Base-by-base conservation (phyloP, 495 filamentous ascomycete genomes). In the Aspergillus olivimuriae region DNA sequence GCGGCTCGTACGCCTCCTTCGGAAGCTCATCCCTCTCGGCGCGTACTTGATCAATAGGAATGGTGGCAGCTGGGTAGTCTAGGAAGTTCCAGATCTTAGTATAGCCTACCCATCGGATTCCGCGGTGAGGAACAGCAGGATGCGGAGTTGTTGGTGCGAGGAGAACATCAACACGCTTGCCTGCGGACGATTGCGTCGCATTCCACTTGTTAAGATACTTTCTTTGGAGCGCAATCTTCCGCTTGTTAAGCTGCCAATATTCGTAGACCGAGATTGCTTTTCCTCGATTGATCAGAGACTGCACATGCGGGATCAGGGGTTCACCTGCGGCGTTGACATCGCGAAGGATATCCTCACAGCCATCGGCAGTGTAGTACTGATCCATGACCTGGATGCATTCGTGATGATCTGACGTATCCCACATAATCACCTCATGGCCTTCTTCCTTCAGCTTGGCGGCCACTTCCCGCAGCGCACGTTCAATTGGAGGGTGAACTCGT, bases 61-160 rank as follows among this genome's bases (percentile, higher is more conserved):
- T 61, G 4, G 74, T 72, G 23, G 80, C 61, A 19, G 70, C 63
- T 7, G 76, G 75, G 51, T 81, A 86, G 52, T 86, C 81, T 0
- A 86, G 59, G 24, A 86, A 51, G 55, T 88, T 86, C 82, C 83
- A 87, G 46, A 84, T 76, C 32, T 70, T 67, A 0, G 80, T 84
- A 50, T 86, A 88, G 0, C 72, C 71, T 35, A 80, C 63, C 66
- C 68, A 71, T 9, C 55, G 60, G 45, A 76, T 68, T 50, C 47
- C 57, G 11, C 70, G 60, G 30, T 72, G 73, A 23, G 75, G 68
- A 12, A 77, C 69, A 11, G 75, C 65, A 1, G 57, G 55, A 45
- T 71, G 65, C 6, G 74, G 57, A 58, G 69, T 22, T 45, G 76
- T 43, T 69, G 82, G 63, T 58, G 77, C 50, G 1, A 89, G 53